Percentiles rank a stretch among this genome's conserved stretches.
Conservation (phyloP, 2,329 filamentous ascomycete genomes). For the Pseudogymnoascus sp. region DNA sequence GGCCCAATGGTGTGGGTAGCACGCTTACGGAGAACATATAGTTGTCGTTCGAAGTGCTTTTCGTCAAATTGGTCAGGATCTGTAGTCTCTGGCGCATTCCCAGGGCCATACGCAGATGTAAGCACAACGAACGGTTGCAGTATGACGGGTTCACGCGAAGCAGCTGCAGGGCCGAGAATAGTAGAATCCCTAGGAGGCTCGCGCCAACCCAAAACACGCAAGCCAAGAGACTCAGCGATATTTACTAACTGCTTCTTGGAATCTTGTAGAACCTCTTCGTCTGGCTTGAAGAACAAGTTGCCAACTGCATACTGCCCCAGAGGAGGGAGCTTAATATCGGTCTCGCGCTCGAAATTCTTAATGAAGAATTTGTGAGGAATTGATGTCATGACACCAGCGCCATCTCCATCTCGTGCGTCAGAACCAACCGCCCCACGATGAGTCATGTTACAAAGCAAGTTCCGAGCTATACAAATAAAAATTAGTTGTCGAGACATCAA, state of each 20-base stretch:
- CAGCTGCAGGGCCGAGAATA: constrained; percentile 83
- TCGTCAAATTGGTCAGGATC: constrained; percentile 79
- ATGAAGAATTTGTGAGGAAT: constrained; percentile 98
- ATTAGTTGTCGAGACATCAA: constrained; percentile 27
- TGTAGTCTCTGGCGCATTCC: constrained; percentile 68
- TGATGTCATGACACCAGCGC: constrained; percentile 98
- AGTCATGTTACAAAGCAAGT: constrained; percentile 99
- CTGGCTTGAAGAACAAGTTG: constrained; percentile 98
- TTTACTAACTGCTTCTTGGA: constrained; percentile 92
- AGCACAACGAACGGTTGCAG: constrained; percentile 93
- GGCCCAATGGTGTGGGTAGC: constrained; percentile 90
- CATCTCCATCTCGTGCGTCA: constrained; percentile 94
- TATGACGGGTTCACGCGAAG: constrained; percentile 90
- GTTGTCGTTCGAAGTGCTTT: constrained; percentile 80
- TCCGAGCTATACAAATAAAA: constrained; percentile 55
- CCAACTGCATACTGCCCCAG: constrained; percentile 92
- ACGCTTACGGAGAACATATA: constrained; percentile 91
- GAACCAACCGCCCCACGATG: constrained; percentile 97
- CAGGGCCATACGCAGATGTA: constrained; percentile 74
- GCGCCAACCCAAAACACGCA: constrained; percentile 93
- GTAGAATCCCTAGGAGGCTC: constrained; percentile 90
- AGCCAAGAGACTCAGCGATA: constrained; percentile 76
- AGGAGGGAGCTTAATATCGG: constrained; percentile 78
- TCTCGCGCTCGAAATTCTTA: constrained; percentile 94
- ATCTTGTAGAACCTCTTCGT: constrained; percentile 80